phyloP scores from a whole-genome alignment of 345 rosid genomes.

The Rhizophora apiculata region DNA sequence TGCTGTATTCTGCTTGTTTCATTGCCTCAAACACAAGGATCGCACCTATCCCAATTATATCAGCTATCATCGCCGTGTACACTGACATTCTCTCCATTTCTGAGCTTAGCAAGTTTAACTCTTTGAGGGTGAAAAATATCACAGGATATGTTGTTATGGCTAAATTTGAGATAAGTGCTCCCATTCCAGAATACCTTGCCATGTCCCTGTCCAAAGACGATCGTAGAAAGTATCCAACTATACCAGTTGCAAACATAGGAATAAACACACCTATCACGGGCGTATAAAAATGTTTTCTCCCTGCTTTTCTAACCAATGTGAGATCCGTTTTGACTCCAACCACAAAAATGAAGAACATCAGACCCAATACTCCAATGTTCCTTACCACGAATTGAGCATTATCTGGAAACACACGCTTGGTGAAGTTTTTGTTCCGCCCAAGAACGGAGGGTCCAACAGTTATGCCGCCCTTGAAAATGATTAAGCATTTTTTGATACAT shows the following conservation, averaged over 20 bases:
- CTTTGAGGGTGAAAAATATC: slow-evolving; percentile 20
- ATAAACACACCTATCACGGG: slow-evolving; percentile 4
- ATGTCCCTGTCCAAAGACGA: slow-evolving; percentile 15
- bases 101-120: slow-evolving; percentile 30
- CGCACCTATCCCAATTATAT: slow-evolving; percentile 4
- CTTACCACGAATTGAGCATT: slow-evolving; percentile 37
- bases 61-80: slow-evolving; percentile 6
- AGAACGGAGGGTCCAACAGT: slow-evolving; percentile 72
- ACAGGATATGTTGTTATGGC: slow-evolving; percentile 21
- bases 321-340: slow-evolving; percentile 25
- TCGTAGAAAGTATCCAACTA: background rate
- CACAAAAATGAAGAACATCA: slow-evolving; percentile 24
- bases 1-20: slow-evolving; percentile 32
- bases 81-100: slow-evolving; percentile 27
- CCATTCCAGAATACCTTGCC: slow-evolving; percentile 5
- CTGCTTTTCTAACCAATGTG: background rate
- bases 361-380: slow-evolving; percentile 40
- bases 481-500: background rate
- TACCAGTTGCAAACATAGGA: background rate
- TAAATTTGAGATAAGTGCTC: slow-evolving; percentile 5
- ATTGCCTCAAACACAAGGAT: slow-evolving; percentile 12
- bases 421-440: slow-evolving; percentile 40
- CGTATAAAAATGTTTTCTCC: slow-evolving; percentile 10
- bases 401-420: slow-evolving; percentile 35
- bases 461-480: slow-evolving; percentile 60